phyloP scores from a whole-genome alignment of 1,139 yeast genomes.

The Hemisphaericaspora xylanilytica region DNA sequence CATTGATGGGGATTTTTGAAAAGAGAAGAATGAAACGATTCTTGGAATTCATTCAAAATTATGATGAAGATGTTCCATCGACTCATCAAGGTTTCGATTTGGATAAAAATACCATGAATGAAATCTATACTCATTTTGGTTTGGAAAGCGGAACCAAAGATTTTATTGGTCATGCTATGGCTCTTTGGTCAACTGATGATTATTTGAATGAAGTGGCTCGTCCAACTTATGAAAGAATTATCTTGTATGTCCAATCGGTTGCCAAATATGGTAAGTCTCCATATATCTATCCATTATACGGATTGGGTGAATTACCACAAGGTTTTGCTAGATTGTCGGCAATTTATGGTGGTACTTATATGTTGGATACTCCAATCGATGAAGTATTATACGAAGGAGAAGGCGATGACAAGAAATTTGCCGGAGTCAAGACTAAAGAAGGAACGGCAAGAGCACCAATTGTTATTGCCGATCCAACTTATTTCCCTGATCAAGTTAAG shows the following conservation, averaged over 20 bases:
- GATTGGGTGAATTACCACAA: constrained; percentile 96
- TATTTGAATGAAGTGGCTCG: constrained; percentile 88
- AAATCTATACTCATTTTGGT: constrained; percentile 84
- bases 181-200: constrained; percentile 91
- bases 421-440: constrained; percentile 86
- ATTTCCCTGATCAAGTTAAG: constrained; percentile 87
- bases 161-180: constrained; percentile 98
- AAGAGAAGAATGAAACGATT: constrained; percentile 93
- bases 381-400: constrained; percentile 60
- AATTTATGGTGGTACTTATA: constrained; percentile 96
- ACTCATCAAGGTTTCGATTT: constrained; percentile 88
- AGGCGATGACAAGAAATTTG: constrained; percentile 62
- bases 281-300: constrained; percentile 92
- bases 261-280: constrained; percentile 97
- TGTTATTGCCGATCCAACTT: constrained; percentile 97
- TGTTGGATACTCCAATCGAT: constrained; percentile 95
- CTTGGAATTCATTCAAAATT: constrained; percentile 81
- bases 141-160: constrained; percentile 92
- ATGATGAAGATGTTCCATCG: constrained; percentile 70
- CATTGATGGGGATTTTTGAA: constrained; percentile 94
- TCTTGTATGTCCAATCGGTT: constrained; percentile 84
- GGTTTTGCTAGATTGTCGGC: constrained; percentile 97
- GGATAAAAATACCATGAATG: constrained; percentile 89
- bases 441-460: constrained; percentile 91
- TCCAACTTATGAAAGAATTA: constrained; percentile 83